Evolutionary conservation across 805 yeast genomes (phyloP).

Genomic region (Zygotorulaspora sp.): DNA sequence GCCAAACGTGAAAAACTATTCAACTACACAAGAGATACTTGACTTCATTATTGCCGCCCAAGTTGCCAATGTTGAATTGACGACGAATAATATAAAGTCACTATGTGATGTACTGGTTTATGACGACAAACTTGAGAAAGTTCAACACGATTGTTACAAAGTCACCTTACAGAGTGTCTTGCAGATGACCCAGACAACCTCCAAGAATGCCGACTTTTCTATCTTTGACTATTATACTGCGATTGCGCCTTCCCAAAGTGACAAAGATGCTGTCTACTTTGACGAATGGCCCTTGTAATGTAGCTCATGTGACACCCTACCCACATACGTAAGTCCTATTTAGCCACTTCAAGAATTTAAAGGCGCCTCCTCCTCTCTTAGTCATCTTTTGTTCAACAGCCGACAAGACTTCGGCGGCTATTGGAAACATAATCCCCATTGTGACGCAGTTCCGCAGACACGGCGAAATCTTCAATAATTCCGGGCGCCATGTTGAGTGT

Average conservation of each 20-base stretch:
- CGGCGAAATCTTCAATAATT: no score
- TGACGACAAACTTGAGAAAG: conserved; percentile 78
- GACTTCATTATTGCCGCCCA: conserved; percentile 67
- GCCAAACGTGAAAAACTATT: conserved; percentile 56
- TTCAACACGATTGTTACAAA: conserved; percentile 58
- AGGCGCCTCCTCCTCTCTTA: no score
- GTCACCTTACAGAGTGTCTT: conserved; percentile 82
- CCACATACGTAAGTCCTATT: no score
- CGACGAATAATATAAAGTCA: conserved; percentile 66
- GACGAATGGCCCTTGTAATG: conserved; percentile 44
- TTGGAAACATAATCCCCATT: no score
- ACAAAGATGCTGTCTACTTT: conserved; percentile 43
- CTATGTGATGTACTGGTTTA: conserved; percentile 82
- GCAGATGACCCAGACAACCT: conserved; percentile 45
- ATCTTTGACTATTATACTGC: conserved; percentile 42
- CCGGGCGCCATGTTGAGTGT: no score
- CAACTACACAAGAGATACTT: conserved; percentile 68
- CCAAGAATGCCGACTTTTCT: conserved; percentile 30
- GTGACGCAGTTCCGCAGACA: no score
- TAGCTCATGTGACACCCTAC: neutral
- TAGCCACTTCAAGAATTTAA: no score
- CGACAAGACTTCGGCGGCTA: no score
- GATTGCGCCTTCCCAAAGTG: conserved; percentile 37
- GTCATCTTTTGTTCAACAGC: no score
- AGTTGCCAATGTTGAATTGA: conserved; percentile 78